Percentiles rank a stretch among this genome's conserved stretches.
Conservation (phyloP, 129 eudicot genomes). For the Solidago caesia region DNA sequence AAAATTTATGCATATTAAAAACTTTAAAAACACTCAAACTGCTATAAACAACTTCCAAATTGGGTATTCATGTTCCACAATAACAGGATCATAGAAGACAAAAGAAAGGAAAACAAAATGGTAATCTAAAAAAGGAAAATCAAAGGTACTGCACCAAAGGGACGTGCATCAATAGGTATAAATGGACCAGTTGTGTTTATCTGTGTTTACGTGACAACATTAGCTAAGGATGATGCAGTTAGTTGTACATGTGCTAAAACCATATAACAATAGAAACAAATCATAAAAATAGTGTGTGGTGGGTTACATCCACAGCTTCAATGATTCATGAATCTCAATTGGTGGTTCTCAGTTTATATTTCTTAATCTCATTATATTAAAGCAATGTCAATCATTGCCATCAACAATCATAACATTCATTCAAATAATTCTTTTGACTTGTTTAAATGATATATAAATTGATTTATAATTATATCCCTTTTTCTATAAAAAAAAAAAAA, state of each 20-base stretch:
- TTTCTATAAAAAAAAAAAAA: no score
- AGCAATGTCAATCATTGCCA: slow-evolving; percentile 18
- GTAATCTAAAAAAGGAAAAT: background rate
- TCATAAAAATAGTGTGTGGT: slow-evolving; percentile 24
- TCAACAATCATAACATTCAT: slow-evolving; percentile 13
- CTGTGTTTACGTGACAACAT: no score
- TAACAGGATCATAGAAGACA: slow-evolving; percentile 7
- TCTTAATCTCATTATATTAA: background rate
- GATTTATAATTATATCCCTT: no score
- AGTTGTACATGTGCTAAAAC: no score
- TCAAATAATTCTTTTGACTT: background rate
- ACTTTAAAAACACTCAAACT: background rate
- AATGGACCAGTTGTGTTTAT: no score
- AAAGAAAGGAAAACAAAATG: slow-evolving; percentile 6
- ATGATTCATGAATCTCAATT: slow-evolving; percentile 14
- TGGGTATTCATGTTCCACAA: slow-evolving; percentile 14
- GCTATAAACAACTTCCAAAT: background rate
- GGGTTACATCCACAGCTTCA: slow-evolving; percentile 24
- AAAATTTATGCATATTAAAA: background rate
- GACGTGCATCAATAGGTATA: no score
- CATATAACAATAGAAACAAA: background rate
- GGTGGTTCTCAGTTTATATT: slow-evolving; percentile 20
- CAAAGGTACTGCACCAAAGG: no score
- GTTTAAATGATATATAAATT: no score
- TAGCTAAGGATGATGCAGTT: no score